Evolutionary conservation across 257 asterid genomes (phyloP).

Genomic region (Lavandula angustifolia): DNA sequence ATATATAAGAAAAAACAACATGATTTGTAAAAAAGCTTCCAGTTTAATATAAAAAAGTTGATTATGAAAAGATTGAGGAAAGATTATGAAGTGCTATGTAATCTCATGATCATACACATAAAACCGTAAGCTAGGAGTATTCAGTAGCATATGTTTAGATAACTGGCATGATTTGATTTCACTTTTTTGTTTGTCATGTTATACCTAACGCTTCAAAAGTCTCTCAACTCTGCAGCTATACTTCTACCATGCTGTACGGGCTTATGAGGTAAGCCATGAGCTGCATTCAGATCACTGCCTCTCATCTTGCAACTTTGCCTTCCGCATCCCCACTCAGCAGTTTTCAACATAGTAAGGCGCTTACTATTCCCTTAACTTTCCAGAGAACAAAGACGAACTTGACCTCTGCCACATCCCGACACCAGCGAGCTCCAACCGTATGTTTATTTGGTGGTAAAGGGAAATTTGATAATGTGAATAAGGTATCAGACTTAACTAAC

Average conservation of each 20-base stretch:
- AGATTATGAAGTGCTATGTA: no score
- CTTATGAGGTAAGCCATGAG: constrained; percentile 47
- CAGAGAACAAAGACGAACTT: constrained; percentile 38
- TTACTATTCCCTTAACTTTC: constrained; percentile 33
- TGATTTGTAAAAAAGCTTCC: no score
- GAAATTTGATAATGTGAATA: constrained; percentile 47
- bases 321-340: constrained; percentile 26
- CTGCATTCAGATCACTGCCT: constrained; percentile 39
- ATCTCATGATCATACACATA: no score
- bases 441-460: constrained; percentile 68
- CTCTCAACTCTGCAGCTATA: constrained; percentile 26
- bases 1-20: background rate
- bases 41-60: no score
- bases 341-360: constrained; percentile 27
- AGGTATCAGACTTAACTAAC: constrained; percentile 44
- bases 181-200: constrained; percentile 6
- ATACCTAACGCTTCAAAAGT: constrained; percentile 9
- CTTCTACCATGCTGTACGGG: constrained; percentile 31
- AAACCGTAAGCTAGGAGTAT: no score
- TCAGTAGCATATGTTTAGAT: constrained; percentile 2
- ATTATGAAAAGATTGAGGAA: no score
- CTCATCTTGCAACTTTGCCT: constrained; percentile 35
- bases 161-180: constrained; percentile 8
- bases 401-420: constrained; percentile 32
- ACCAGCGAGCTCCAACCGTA: constrained; percentile 39